Evolutionary conservation across 2,329 filamentous ascomycete genomes (phyloP).

Genomic region (Mollisia scopiformis): DNA sequence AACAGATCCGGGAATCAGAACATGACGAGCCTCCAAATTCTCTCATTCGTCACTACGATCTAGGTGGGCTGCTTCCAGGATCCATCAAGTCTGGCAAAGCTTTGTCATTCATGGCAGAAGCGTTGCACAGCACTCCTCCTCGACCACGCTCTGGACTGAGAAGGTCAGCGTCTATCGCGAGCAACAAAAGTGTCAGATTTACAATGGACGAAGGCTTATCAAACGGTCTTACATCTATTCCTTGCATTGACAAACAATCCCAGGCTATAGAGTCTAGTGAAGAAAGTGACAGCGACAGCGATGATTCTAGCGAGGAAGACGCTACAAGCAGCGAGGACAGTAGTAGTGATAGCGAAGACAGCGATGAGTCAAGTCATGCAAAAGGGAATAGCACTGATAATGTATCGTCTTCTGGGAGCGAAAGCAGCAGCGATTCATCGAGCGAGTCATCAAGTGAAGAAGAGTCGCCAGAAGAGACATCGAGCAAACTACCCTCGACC

Average conservation of each 20-base stretch:
- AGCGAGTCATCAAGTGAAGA: constrained; percentile 38
- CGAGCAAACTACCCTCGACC: constrained; percentile 35
- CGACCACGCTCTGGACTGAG: constrained; percentile 7
- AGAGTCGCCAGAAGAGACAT: constrained; percentile 42
- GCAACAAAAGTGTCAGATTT: constrained; percentile 33
- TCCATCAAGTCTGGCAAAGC: constrained; percentile 35
- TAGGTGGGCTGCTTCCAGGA: constrained; percentile 35
- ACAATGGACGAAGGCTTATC: constrained; percentile 17
- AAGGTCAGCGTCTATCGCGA: constrained; percentile 23
- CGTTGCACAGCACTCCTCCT: constrained; percentile 21
- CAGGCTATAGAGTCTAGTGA: constrained; percentile 23
- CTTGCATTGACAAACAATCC: constrained; percentile 34
- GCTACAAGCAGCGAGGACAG: constrained; percentile 19
- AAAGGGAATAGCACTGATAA: background rate
- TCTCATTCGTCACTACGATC: constrained; percentile 35
- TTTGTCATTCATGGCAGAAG: constrained; percentile 32
- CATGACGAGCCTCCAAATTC: constrained; percentile 32
- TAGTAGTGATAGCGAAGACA: constrained; percentile 27
- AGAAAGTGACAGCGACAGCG: constrained; percentile 20
- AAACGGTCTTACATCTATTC: constrained; percentile 28
- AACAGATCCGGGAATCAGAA: constrained; percentile 18
- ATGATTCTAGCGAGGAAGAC: constrained; percentile 15
- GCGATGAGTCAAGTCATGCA: constrained; percentile 3
- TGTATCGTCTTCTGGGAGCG: constrained; percentile 14
- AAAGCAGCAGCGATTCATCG: constrained; percentile 27